Evolutionary conservation across 306 rosid genomes (phyloP).

Genomic region (Abrus precatorius): DNA sequence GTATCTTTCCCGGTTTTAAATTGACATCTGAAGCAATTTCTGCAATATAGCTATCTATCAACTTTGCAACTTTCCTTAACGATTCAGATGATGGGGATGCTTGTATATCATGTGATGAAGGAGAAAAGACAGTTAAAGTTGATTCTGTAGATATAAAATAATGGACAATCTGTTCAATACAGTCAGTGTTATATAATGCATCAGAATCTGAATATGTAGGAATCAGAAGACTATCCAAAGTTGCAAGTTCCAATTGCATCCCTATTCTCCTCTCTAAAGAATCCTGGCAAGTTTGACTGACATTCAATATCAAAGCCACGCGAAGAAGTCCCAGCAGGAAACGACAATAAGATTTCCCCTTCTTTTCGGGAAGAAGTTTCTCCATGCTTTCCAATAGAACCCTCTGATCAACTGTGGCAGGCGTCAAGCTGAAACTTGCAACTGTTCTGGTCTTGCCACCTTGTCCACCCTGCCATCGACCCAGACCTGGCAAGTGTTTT

Average conservation of each 20-base stretch:
- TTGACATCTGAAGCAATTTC: slow-evolving; percentile 68
- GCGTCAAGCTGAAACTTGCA: slow-evolving; percentile 79
- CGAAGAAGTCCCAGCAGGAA: slow-evolving; percentile 93
- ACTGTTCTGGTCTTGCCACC: slow-evolving; percentile 72
- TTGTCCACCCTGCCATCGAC: slow-evolving; percentile 88
- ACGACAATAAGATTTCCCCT: slow-evolving; percentile 82
- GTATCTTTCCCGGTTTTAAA: slow-evolving; percentile 55
- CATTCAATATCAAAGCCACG: slow-evolving; percentile 84
- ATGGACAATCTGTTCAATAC: slow-evolving; percentile 72
- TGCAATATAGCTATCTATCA: slow-evolving; percentile 59
- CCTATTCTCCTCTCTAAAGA: slow-evolving; percentile 89
- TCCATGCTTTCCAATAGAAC: slow-evolving; percentile 79
- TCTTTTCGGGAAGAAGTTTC: slow-evolving; percentile 88
- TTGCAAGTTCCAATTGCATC: slow-evolving; percentile 89
- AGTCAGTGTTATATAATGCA: slow-evolving; percentile 77
- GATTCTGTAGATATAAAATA: slow-evolving; percentile 71
- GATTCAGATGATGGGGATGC: slow-evolving; percentile 68
- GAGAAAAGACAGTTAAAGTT: slow-evolving; percentile 69
- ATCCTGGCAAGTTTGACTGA: slow-evolving; percentile 64
- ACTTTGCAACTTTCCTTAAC: slow-evolving; percentile 67
- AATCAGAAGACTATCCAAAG: slow-evolving; percentile 84
- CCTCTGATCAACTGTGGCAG: slow-evolving; percentile 80
- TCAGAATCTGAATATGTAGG: slow-evolving; percentile 88
- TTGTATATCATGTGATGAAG: slow-evolving; percentile 66
- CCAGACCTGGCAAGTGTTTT: slow-evolving; percentile 90